Evolutionary conservation across 108 stramenopile genomes (phyloP).

Genomic region (Hondaea fermentalgiana): DNA sequence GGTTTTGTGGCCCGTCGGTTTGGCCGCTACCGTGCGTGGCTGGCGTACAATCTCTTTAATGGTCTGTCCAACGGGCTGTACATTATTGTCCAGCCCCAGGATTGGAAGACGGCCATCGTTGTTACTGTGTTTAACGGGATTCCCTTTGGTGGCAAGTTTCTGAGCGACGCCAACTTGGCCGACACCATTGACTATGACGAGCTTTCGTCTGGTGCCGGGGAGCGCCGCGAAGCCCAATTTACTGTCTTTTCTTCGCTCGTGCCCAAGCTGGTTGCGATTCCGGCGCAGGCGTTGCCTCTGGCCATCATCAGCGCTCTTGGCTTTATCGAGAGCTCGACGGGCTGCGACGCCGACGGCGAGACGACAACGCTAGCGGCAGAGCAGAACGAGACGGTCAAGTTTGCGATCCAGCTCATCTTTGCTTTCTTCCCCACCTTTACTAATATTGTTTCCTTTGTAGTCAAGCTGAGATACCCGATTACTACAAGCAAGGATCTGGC

Average conservation of each 20-base stretch:
- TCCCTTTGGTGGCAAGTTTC: slow-evolving; percentile 31
- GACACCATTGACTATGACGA: slow-evolving; percentile 43
- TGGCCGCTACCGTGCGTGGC: slow-evolving; percentile 27
- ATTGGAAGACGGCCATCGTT: slow-evolving; percentile 6
- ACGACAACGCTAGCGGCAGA: neutral
- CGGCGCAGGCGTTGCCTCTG: slow-evolving; percentile 27
- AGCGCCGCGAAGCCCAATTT: slow-evolving; percentile 28
- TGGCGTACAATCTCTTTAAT: slow-evolving; percentile 21
- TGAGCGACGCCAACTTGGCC: slow-evolving; percentile 28
- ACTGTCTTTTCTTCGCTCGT: slow-evolving; percentile 29
- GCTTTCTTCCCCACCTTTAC: slow-evolving; percentile 16
- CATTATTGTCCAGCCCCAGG: neutral
- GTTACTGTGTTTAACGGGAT: slow-evolving; percentile 27
- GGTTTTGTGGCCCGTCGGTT: neutral
- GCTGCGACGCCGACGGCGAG: slow-evolving; percentile 10
- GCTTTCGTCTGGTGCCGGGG: slow-evolving; percentile 18
- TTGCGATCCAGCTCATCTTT: slow-evolving; percentile 5
- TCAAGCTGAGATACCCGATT: slow-evolving; percentile 27
- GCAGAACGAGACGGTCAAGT: slow-evolving; percentile 8
- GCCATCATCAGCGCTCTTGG: slow-evolving; percentile 25
- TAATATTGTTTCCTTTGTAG: slow-evolving; percentile 6
- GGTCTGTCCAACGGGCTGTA: slow-evolving; percentile 28
- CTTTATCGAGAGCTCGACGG: neutral
- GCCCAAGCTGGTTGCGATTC: slow-evolving; percentile 28
- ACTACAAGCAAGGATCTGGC: neutral